These are phyloP conservation scores for Trichosanthes cucumerina DNA, from an alignment of 306 rosid species.

Conservation along the genomic window DNA sequence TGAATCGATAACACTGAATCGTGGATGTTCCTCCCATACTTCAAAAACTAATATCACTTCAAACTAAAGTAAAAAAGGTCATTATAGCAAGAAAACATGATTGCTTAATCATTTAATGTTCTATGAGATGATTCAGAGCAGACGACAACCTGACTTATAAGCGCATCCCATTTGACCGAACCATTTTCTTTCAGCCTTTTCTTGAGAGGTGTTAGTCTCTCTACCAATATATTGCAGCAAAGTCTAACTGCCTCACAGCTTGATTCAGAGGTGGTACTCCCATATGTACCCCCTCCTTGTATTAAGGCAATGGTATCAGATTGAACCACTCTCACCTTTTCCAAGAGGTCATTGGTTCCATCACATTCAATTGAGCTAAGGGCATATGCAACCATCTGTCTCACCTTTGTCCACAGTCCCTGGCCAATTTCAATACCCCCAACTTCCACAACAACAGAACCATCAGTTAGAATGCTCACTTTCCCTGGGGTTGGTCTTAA, in stretches of 20 bases:
- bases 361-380: conserved; percentile 49
- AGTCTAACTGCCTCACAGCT: conserved; percentile 83
- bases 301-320: conserved; percentile 68
- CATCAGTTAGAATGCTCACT: conserved; percentile 67
- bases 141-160: conserved; percentile 54
- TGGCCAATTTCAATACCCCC: conserved; percentile 93
- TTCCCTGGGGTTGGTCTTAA: conserved; percentile 69
- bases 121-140: background rate
- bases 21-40: background rate
- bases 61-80: background rate
- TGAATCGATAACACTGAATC: background rate
- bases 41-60: background rate
- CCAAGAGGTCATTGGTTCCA: conserved; percentile 31
- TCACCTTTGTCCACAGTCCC: conserved; percentile 99
- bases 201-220: conserved; percentile 59
- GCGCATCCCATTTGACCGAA: conserved; percentile 61
- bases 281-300: conserved; percentile 84
- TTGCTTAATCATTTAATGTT: background rate
- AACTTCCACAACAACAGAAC: conserved; percentile 74
- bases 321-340: conserved; percentile 68
- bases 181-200: conserved; percentile 45
- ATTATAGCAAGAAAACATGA: background rate
- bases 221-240: conserved; percentile 67
- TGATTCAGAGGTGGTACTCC: conserved; percentile 92
- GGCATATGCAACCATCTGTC: conserved; percentile 74